These are phyloP conservation scores for Delonix regia DNA, from an alignment of 306 rosid genomes.

Conservation along the genomic window DNA sequence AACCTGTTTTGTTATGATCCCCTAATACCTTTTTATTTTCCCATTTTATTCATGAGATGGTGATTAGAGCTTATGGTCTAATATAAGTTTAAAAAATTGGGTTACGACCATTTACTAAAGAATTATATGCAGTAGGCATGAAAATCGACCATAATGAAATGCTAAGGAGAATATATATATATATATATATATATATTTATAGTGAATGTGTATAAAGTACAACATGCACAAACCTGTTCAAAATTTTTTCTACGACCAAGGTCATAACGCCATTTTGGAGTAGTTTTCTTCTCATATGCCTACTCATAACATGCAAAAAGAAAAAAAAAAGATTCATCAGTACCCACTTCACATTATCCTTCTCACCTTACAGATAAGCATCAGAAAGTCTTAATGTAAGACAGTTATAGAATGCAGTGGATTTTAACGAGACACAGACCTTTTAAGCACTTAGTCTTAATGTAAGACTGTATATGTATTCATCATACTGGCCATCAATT, in stretches of 20 bases:
- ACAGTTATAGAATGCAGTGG: too few relatives aligned
- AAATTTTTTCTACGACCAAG: slow-evolving; percentile 76
- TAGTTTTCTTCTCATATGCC: slow-evolving; percentile 79
- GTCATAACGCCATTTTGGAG: slow-evolving; percentile 84
- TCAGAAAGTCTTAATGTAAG: neutral
- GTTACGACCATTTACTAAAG: neutral
- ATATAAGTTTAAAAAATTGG: neutral
- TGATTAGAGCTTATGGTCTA: neutral
- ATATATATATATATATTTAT: too few relatives aligned
- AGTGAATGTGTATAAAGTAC: neutral
- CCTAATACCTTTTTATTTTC: neutral
- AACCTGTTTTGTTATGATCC: neutral
- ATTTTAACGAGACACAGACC: too few relatives aligned
- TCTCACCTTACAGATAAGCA: neutral
- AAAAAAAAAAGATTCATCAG: slow-evolving; percentile 38
- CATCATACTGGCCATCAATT: neutral
- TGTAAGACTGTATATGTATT: too few relatives aligned
- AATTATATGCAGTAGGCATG: neutral
- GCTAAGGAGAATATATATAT: neutral
- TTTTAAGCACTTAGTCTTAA: neutral
- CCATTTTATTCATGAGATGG: neutral
- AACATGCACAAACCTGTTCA: slow-evolving; percentile 62
- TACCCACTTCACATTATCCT: slow-evolving; percentile 1
- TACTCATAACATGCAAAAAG: slow-evolving; percentile 43
- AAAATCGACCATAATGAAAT: neutral